Evolutionary conservation across 179 eudicot genomes (phyloP).

Genomic region (Beta macrorhiza): DNA sequence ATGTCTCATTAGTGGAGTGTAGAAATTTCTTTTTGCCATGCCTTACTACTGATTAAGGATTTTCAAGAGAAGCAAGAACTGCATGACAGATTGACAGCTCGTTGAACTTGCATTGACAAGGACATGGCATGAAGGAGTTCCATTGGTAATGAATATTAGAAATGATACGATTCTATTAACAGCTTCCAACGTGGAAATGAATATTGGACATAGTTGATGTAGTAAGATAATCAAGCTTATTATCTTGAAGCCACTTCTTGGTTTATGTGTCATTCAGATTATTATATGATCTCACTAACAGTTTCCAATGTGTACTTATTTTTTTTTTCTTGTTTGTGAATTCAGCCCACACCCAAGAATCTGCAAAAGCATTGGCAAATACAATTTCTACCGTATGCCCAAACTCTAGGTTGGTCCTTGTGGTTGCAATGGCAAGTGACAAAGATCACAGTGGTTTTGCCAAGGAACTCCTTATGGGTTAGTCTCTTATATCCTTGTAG

Average conservation of each 20-base stretch:
- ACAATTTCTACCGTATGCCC: slow-evolving; percentile 56
- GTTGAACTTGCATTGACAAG: no score
- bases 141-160: no score
- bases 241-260: neutral
- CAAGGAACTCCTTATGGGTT: slow-evolving; percentile 63
- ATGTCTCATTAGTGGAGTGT: no score
- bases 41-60: no score
- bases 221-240: neutral
- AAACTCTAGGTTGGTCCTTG: slow-evolving; percentile 51
- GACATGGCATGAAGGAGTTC: no score
- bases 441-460: slow-evolving; percentile 91
- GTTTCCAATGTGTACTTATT: neutral
- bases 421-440: slow-evolving; percentile 97
- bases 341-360: slow-evolving; percentile 92
- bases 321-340: slow-evolving; percentile 16
- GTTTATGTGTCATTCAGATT: neutral
- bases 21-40: no score
- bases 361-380: slow-evolving; percentile 79
- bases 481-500: neutral
- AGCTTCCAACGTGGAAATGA: no score
- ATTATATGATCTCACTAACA: neutral
- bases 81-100: no score
- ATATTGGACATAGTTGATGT: neutral
- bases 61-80: no score
- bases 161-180: no score